Evolutionary conservation across 148 eudicot genomes (phyloP).

Genomic region (Amaranthus cruentus): DNA sequence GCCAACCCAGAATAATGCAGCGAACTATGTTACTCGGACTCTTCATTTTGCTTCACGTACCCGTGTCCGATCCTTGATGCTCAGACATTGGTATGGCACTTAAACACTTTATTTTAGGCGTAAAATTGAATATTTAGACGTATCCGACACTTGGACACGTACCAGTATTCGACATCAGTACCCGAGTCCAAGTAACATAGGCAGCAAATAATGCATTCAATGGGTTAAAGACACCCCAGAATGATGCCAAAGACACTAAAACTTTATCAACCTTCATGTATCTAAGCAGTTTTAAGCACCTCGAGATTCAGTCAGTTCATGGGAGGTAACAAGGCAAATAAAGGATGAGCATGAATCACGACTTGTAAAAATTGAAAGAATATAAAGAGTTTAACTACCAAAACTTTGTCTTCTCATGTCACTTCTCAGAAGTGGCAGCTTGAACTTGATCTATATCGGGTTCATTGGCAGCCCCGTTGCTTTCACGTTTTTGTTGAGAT

Average conservation of each 20-base stretch:
- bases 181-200: no score
- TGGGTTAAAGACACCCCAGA: no score
- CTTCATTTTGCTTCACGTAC: background rate
- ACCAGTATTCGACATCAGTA: no score
- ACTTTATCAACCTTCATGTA: background rate
- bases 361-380: background rate
- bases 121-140: no score
- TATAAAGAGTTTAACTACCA: background rate
- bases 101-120: no score
- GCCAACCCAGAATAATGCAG: background rate
- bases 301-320: background rate
- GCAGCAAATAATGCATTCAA: no score
- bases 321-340: background rate
- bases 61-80: no score
- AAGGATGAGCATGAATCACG: background rate
- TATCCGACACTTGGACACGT: background rate
- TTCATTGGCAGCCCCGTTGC: conserved; percentile 40
- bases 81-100: no score
- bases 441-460: conserved; percentile 28
- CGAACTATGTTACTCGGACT: background rate
- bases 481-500: conserved; percentile 25
- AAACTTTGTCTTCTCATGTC: background rate
- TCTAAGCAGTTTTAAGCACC: background rate
- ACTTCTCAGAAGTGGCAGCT: conserved; percentile 26
- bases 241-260: background rate